Base-by-base conservation (phyloP, 164 flowering plant genomes). In the Taxillus chinensis region DNA sequence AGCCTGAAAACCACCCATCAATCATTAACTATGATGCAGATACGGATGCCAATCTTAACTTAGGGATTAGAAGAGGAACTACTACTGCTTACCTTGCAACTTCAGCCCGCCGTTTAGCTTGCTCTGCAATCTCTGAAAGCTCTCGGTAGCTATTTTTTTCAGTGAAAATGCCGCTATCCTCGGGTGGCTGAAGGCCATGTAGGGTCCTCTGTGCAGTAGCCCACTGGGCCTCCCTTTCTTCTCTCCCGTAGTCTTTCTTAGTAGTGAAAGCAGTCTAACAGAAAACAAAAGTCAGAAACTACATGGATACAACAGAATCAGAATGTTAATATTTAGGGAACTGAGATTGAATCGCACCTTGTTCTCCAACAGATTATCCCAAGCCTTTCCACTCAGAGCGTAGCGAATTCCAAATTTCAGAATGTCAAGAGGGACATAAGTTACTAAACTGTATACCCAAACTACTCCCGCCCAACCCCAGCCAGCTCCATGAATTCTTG, bases 391-490 rank as follows among this genome's bases (percentile, higher is more conserved):
- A 59, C 82, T 80, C 9, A 72, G 71, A 40, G 64, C 39, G 62
- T 80, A 80, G 38, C 84, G 78, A 67, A 74, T 80, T 7, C 65
- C 74, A 48, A 80, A 80, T 51, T 80, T 80, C 6, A 80, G 61
- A 0, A 80, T 0, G 49, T 80, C 84, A 5, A 80, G 78, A 0
- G 84, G 84, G 48, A 80, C 3, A 55, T 78, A 80, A 0, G 78
- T 71, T 1, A 78, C 82, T 11, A 80, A 1, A 55, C 80, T 80
- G 69, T 74, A 80, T 7, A 80, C 63, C 84, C 84, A 80, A 62
- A 80, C 76, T 0, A 77, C 83, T 10, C 83, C 83, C 38, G 83
- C 83, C 83, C 83, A 80, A 5, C 83, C 83, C 83, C 83, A 80
- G 3, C 81, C 83, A 11, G 11, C 5, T 8, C 83, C 83, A 56